These are phyloP conservation scores for Hamamelis virginiana DNA, from an alignment of 164 flowering plant species.

Conservation along the genomic window DNA sequence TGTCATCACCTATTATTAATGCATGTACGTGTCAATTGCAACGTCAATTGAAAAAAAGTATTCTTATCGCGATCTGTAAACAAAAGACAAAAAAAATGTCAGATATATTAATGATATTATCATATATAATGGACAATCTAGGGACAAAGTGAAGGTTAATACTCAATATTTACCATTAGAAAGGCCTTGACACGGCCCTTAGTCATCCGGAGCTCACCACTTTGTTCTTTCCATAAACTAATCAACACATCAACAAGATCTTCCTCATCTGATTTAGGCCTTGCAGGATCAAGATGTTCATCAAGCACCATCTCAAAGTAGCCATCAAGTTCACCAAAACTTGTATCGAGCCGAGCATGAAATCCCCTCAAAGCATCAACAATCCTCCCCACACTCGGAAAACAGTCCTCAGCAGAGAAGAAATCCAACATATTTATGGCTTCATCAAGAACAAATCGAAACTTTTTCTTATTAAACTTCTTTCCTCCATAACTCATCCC, in stretches of 20 bases:
- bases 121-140: too few species aligned
- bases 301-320: slow-evolving; percentile 6
- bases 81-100: too few species aligned
- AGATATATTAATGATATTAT: too few species aligned
- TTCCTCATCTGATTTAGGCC: not conserved
- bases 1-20: too few species aligned
- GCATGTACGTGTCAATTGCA: too few species aligned
- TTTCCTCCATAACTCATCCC: slow-evolving; percentile 26
- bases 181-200: slow-evolving; percentile 9
- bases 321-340: slow-evolving; percentile 3
- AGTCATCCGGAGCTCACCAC: not conserved
- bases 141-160: too few species aligned
- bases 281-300: not conserved
- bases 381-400: slow-evolving; percentile 9
- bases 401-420: slow-evolving; percentile 2
- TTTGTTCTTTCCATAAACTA: not conserved
- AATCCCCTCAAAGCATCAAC: slow-evolving; percentile 1
- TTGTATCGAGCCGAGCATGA: not conserved
- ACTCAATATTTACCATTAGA: slow-evolving; percentile 1
- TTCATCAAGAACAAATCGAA: slow-evolving; percentile 16
- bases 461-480: not conserved
- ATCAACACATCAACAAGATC: slow-evolving; percentile 8
- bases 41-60: too few species aligned
- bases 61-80: too few species aligned
- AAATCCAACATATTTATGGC: not conserved